Base-by-base conservation (phyloP, 2,329 filamentous ascomycete genomes). In the Davidsoniella eucalypti region DNA sequence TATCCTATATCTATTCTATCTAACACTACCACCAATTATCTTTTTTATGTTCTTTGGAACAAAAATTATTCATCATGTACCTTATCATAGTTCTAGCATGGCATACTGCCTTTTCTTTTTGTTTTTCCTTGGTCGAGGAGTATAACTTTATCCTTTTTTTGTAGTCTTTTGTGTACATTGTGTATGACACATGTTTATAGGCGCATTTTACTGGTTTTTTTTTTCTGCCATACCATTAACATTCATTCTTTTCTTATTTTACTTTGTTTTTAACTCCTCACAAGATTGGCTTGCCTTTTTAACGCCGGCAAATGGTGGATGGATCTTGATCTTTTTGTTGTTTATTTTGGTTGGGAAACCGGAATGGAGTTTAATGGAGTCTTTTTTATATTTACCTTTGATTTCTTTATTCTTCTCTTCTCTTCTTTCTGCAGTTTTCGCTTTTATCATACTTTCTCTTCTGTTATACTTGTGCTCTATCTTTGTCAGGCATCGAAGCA, bases 281-380 rank as follows among this genome's bases (percentile, higher is more conserved):
- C n/a, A 37, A 44, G 37, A 39, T 44, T 23, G 25, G 21, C 48
- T 43, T 52, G 44, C 23, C 14, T 47, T 38, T 5, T 33, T 33
- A 33, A 33, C 26, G 26, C 26, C 26, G 26, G 26, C 26, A 26
- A 10, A 45, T 45, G 29, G 43, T 16, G 26, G 26, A 45, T 45
- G 18, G 29, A 25, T 25, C 9, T 45, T 21, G 21, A 21, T 26
- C 23, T 26, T 29, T 25, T 29, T 29, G 41, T 44, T 44, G 18
- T 29, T 33, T 23, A 26, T 16, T 29, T 29, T 44, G 25, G 23
- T 12, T 5, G 18, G n/a, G 10, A 9, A n/a, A n/a, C 6, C 4
- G 25, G 43, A 12, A 21, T 44, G 26, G 26, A 33, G 26, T 33
- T 33, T 10, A 7, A 18, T 16, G 38, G 38, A 4, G n/a, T 21